Base-by-base conservation (phyloP, 1,139 yeast genomes). In the Entelexis sorbosivorans region DNA sequence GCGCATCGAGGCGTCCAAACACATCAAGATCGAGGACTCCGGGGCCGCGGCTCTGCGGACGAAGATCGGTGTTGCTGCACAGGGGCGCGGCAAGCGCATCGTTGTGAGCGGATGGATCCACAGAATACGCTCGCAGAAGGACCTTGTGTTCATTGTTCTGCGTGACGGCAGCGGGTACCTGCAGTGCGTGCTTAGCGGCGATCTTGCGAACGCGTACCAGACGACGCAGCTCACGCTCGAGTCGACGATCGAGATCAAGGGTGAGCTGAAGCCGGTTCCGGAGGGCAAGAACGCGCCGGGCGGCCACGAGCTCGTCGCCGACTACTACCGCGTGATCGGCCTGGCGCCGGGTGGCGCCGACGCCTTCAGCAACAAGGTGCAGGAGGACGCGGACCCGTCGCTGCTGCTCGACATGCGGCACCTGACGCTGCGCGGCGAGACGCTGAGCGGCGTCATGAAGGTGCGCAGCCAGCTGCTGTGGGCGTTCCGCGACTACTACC, bases 261-360 rank as follows among this genome's bases (percentile, higher is more conserved):
- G 99, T 68, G 77, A 77, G 32, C 74, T 93, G 58, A 76, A 78
- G 66, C 79, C 82, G 63, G 76, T 93, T 49, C 97, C 97, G 51
- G 96, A 88, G 66, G 98, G 98, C 59, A 89, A 93, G 69, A 75
- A 83, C 60, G 99, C 98, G 7, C 96, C 97, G 55, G 98, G 97
- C 57, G 96, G 96, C 54, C 95, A 91, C 59, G 99, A 93, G 71
- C 77, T 93, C 62, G 75, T 77, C 59, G 96, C 83, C 51, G 98
- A 91, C 69, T 91, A 75, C 72, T 93, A 87, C 69, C 81, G 82
- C 67, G 73, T 93, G 51, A 75, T 89, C 55, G 96, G 96, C 51
- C 76, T 85, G 59, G 98, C 99, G 40, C 99, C 99, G 61, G 73
- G 91, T 57, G 99, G 98, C 52, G 95, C 87, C 48, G 97, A 89